A percentile compares a stretch with the other conserved stretches of the same genome.
phyloP scores from a whole-genome alignment of 1,284 basidiomycete species.

The Cystobasidium sp. region DNA sequence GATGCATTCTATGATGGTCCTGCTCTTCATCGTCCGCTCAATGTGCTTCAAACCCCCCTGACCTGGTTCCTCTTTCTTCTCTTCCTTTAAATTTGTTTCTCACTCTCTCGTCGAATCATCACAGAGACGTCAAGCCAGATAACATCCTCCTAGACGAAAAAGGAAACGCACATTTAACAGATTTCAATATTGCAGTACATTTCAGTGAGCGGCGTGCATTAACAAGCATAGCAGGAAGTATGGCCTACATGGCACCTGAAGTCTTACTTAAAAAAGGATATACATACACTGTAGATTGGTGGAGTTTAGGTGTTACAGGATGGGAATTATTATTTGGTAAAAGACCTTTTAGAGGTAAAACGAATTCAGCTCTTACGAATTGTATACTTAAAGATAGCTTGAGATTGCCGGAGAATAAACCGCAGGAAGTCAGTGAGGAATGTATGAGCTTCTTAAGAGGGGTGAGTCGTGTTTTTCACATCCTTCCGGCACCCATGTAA shows the following conservation, averaged over 20 bases:
- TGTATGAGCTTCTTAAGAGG: constrained; percentile 75
- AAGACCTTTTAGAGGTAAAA: constrained; percentile 87
- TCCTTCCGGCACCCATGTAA: background rate
- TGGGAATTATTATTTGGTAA: constrained; percentile 91
- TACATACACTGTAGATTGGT: constrained; percentile 91
- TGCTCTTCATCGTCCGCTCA: too few relatives aligned
- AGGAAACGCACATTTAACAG: constrained; percentile 94
- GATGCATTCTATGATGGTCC: too few relatives aligned
- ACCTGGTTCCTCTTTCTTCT: background rate
- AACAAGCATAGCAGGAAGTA: constrained; percentile 90
- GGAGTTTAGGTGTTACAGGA: constrained; percentile 90
- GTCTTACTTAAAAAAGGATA: constrained; percentile 62
- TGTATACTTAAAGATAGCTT: constrained; percentile 69
- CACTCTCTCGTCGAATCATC: background rate
- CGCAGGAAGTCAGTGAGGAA: constrained; percentile 74
- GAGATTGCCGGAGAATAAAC: constrained; percentile 50
- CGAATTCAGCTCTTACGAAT: constrained; percentile 85
- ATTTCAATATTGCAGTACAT: constrained; percentile 98
- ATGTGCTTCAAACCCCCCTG: too few relatives aligned
- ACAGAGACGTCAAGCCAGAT: constrained; percentile 92
- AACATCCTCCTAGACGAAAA: constrained; percentile 90
- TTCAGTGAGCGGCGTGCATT: constrained; percentile 83
- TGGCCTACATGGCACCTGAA: constrained; percentile 88
- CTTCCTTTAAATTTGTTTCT: background rate
- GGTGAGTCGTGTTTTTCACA: constrained; percentile 56